Evolutionary conservation across 2,329 filamentous ascomycete species (phyloP).

Genomic region (Sporothrix euskadiensis): DNA sequence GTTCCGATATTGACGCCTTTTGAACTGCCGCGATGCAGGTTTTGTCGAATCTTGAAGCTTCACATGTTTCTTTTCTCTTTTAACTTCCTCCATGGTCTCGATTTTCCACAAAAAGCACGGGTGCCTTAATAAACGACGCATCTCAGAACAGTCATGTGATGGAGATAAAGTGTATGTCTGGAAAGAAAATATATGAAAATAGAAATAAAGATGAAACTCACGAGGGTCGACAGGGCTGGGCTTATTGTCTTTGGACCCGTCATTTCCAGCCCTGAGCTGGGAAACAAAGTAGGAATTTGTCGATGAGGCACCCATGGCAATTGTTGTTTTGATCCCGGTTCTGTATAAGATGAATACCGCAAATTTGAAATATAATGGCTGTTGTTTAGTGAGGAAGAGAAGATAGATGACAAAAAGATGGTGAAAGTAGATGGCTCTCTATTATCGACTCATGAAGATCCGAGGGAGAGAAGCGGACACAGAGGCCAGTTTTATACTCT

Average conservation of each 20-base stretch:
- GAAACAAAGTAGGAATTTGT: not conserved
- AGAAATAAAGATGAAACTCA: not conserved
- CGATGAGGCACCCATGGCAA: not conserved
- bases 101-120: not conserved
- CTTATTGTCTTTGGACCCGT: slow-evolving; percentile 16
- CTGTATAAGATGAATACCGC: not conserved
- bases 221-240: slow-evolving; percentile 24
- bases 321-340: not conserved
- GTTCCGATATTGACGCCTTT: not conserved
- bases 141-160: slow-evolving; percentile 21
- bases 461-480: not conserved
- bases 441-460: not conserved
- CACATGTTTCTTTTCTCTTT: not conserved
- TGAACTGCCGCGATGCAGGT: not conserved
- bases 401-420: not conserved
- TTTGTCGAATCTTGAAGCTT: not conserved
- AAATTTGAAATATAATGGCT: not conserved
- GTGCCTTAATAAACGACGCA: slow-evolving; percentile 16
- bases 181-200: not conserved
- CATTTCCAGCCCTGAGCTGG: not conserved
- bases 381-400: not conserved
- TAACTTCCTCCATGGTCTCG: not conserved
- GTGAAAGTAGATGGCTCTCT: not conserved
- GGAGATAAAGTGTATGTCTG: not conserved
- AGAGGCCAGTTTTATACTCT: slow-evolving; percentile 1